These are phyloP conservation scores for Peronospora farinosa DNA, from an alignment of 352 stramenopile genomes.

Conservation along the genomic window DNA sequence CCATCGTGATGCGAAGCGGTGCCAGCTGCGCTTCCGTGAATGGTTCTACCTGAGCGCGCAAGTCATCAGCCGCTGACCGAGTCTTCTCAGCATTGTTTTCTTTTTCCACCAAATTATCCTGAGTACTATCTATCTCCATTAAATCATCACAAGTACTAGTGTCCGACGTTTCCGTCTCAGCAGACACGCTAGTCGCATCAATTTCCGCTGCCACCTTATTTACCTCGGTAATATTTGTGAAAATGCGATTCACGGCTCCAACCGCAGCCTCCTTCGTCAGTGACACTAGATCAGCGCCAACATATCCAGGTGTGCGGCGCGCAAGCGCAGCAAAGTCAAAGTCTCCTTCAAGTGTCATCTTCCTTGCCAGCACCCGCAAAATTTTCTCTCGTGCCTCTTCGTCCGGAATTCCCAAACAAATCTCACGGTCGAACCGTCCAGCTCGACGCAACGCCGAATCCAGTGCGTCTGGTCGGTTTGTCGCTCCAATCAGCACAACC, in stretches of 20 bases:
- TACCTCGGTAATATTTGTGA: constrained; percentile 69
- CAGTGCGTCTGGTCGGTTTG: constrained; percentile 95
- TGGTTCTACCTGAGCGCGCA: constrained; percentile 61
- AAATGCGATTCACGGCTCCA: constrained; percentile 97
- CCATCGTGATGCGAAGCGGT: constrained; percentile 93
- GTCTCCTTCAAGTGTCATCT: constrained; percentile 91
- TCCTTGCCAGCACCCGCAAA: constrained; percentile 88
- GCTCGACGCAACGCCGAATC: constrained; percentile 94
- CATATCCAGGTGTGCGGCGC: constrained; percentile 92
- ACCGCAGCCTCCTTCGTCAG: constrained; percentile 98
- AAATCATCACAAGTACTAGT: constrained; percentile 16
- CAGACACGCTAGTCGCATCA: constrained; percentile 8
- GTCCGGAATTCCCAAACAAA: constrained; percentile 95
- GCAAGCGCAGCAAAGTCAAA: constrained; percentile 94
- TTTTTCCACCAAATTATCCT: constrained; percentile 9
- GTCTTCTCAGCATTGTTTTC: constrained; percentile 10
- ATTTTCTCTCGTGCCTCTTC: constrained; percentile 92
- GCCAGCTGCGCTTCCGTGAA: constrained; percentile 88
- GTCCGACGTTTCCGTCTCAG: constrained; percentile 12
- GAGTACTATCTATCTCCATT: constrained; percentile 16
- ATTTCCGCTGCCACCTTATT: constrained; percentile 9
- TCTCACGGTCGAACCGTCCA: constrained; percentile 98
- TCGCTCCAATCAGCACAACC: constrained; percentile 97
- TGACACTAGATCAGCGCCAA: constrained; percentile 96
- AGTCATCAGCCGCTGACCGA: constrained; percentile 47